A percentile compares a stretch with the other conserved stretches of the same genome.
These are phyloP conservation scores for Aspergillus costaricaensis DNA, from an alignment of 2,329 filamentous ascomycete species.

Conservation along the genomic window DNA sequence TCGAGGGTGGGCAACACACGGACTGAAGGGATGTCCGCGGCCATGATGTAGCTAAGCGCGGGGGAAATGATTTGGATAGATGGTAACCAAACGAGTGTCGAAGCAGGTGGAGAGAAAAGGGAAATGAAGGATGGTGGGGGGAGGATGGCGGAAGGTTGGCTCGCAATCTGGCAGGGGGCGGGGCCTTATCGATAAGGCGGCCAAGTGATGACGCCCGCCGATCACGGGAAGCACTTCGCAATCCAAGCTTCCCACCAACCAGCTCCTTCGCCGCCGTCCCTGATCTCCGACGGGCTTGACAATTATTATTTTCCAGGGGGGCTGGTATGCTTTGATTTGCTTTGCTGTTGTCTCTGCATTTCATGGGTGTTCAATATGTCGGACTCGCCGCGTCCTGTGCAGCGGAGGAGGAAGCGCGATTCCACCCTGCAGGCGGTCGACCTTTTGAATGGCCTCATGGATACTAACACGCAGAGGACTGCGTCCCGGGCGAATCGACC, in stretches of 20 bases:
- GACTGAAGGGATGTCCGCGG: constrained; percentile 22
- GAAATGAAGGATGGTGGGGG: neutral
- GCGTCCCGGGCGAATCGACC: neutral
- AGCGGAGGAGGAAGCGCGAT: constrained; percentile 18
- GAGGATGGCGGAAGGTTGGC: neutral
- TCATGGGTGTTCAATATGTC: constrained; percentile 12
- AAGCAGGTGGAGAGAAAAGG: too few relatives aligned
- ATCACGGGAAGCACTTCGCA: constrained; percentile 4
- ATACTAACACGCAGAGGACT: neutral
- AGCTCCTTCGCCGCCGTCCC: neutral
- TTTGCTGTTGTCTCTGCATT: neutral
- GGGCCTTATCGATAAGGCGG: constrained; percentile 7
- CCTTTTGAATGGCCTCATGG: constrained; percentile 25
- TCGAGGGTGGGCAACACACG: constrained; percentile 52
- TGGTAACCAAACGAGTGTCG: neutral
- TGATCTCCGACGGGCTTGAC: neutral
- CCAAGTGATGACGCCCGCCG: constrained; percentile 5
- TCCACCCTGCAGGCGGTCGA: constrained; percentile 21
- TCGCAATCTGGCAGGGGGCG: neutral
- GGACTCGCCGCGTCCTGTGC: constrained; percentile 9
- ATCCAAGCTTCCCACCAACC: neutral
- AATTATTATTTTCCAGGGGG: neutral
- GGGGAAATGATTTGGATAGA: neutral
- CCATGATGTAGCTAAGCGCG: constrained; percentile 20
- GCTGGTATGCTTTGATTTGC: neutral